Evolutionary conservation across 306 rosid genomes (phyloP), one percentile per base, ranked within the genome.

Genomic region (Sesbania bispinosa): DNA sequence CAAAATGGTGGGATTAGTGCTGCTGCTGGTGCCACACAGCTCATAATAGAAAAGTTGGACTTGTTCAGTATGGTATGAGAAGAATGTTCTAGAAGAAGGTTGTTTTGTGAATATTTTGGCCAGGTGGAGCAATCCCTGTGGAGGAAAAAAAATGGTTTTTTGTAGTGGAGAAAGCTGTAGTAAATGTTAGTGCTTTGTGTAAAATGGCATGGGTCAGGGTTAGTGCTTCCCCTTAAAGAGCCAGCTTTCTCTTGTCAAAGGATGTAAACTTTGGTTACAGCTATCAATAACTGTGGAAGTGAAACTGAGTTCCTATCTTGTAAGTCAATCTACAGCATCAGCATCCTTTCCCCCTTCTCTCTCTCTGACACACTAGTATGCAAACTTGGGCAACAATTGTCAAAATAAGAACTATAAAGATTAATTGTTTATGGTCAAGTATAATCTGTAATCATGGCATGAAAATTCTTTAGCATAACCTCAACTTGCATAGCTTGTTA

Each of bases 61-160:
- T 74, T 11, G 89, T 87, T 76, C 96, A 89, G 64, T 88, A 73
- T 58, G 87, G 97, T 16, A 79, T 88, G 84, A 35, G 87, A 46
- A 85, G 85, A 74, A 82, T 88, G 90, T 88, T 85, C 72, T 88
- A 86, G 77, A 51, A 86, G 77, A 51, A 48, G 66, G 13, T 24
- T 30, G 48, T 9, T 36, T 47, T 36, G 42, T 14, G 30, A 74
- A 33, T 55, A 63, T 74, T 74, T 62, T 65, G 32, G 74, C 47
- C 35, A 23, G 43, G 61, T 64, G 71, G 59, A 73, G 79, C 64
- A 66, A 63, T 68, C 64, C 59, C 10, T 30, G 35, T 57, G 33
- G 52, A 38, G 69, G 36, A 26, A 14, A 76, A 66, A 73, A 30
- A 33, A 75, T 47, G 30, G 61, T 55, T 74, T 67, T 61, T 73